Evolutionary conservation across 441 rosid genomes (phyloP).

Genomic region (Gossypium trilobum): DNA sequence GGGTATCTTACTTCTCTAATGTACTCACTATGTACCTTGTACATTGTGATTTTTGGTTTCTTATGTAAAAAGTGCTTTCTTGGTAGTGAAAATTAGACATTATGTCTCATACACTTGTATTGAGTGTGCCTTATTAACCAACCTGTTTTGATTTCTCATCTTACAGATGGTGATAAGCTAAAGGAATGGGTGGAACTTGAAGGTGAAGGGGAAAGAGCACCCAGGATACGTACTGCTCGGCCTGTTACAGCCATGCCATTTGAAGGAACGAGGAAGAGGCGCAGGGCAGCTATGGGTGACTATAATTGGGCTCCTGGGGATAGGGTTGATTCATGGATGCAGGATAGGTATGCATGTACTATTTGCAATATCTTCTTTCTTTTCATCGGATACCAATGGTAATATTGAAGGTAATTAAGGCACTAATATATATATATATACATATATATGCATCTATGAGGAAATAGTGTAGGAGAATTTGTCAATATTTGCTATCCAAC

Average conservation of each 20-base stretch:
- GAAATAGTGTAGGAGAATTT: conserved; percentile 5
- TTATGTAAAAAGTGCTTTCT: conserved; percentile 6
- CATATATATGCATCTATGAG: not conserved
- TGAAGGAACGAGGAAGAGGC: conserved; percentile 95
- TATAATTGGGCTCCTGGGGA: conserved; percentile 80
- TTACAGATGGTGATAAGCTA: conserved; percentile 57
- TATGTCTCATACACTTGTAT: not conserved
- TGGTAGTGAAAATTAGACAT: not conserved
- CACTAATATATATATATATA: not conserved
- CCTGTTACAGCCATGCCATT: conserved; percentile 56
- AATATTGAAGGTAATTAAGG: not conserved
- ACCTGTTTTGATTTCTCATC: conserved; percentile 6
- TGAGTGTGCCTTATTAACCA: conserved; percentile 9
- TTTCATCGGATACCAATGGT: not conserved
- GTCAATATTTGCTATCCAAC: not conserved
- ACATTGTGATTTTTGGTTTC: not conserved
- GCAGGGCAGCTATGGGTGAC: conserved; percentile 74
- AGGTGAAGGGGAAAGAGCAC: conserved; percentile 51
- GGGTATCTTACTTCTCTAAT: not conserved
- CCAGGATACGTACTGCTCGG: conserved; percentile 68
- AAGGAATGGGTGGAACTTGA: conserved; percentile 75
- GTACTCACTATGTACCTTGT: not conserved
- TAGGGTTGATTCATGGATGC: conserved; percentile 79
- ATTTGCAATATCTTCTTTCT: not conserved
- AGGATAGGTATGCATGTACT: conserved; percentile 50